These are phyloP conservation scores for Raddia distichophylla DNA, from an alignment of 176 grass and related monocot genomes.

Conservation along the genomic window DNA sequence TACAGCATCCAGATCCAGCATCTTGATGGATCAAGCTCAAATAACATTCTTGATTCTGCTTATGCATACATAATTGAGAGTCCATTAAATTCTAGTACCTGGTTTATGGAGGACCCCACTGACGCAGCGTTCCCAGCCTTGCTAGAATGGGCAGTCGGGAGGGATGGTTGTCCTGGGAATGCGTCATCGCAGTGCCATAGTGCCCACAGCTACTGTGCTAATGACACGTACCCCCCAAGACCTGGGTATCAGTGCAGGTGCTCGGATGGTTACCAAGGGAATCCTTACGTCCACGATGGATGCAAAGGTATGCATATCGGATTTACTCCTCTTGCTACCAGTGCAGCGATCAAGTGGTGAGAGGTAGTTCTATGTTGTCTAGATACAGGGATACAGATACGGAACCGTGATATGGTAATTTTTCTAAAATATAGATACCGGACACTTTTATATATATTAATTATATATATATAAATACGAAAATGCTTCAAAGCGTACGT, in stretches of 20 bases:
- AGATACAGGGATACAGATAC: too few relatives aligned
- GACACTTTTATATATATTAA: too few relatives aligned
- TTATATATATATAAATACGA: too few relatives aligned
- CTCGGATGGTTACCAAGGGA: slow-evolving; percentile 44
- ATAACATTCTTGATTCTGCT: background rate
- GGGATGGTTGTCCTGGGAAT: background rate
- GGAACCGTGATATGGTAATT: too few relatives aligned
- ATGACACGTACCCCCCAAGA: too few relatives aligned
- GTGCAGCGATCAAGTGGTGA: too few relatives aligned
- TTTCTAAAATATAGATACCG: too few relatives aligned
- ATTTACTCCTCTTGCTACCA: too few relatives aligned
- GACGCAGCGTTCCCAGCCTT: background rate
- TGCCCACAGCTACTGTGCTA: slow-evolving; percentile 39
- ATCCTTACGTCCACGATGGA: slow-evolving; percentile 47
- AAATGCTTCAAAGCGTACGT: too few relatives aligned
- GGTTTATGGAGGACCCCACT: too few relatives aligned
- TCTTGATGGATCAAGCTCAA: too few relatives aligned
- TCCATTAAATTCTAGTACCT: background rate
- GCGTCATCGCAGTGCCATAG: slow-evolving; percentile 25
- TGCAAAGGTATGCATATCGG: slow-evolving; percentile 45
- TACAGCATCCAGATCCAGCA: slow-evolving; percentile 38
- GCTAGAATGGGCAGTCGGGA: slow-evolving; percentile 56
- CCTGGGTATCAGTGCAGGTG: slow-evolving; percentile 56
- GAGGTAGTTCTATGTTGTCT: too few relatives aligned
- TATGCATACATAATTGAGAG: slow-evolving; percentile 14